These are phyloP conservation scores for Dimargaris verticillata DNA, from an alignment of 192 early-diverging fungal species.

Conservation along the genomic window DNA sequence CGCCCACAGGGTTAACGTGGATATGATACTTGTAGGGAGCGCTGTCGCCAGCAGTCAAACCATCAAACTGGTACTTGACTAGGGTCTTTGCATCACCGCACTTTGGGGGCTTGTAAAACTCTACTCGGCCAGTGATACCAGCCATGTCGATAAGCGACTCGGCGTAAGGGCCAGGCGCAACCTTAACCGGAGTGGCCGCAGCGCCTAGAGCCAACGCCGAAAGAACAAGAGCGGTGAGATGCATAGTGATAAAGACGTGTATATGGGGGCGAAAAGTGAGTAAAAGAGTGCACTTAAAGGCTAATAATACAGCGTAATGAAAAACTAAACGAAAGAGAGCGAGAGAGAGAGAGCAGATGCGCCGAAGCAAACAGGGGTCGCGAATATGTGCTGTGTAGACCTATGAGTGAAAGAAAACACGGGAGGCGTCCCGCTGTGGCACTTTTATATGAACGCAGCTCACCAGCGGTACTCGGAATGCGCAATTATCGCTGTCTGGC, in stretches of 20 bases:
- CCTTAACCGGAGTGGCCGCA: not conserved
- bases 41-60: not conserved
- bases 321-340: not conserved
- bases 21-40: conserved; percentile 26
- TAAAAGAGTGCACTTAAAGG: not conserved
- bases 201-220: not conserved
- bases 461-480: no score
- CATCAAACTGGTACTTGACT: not conserved
- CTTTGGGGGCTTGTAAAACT: not conserved
- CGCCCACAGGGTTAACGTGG: conserved; percentile 19
- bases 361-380: not conserved
- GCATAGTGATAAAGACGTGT: not conserved
- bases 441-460: no score
- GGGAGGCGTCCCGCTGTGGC: no score
- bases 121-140: not conserved
- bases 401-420: no score
- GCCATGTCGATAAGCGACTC: not conserved
- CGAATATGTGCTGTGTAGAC: no score
- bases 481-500: no score
- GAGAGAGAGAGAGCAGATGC: not conserved
- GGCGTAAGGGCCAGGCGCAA: not conserved
- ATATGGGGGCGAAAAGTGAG: no score
- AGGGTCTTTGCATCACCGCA: not conserved
- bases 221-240: not conserved
- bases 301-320: not conserved